Conservation (phyloP, 331 rosid species). For the Saraca asoca region DNA sequence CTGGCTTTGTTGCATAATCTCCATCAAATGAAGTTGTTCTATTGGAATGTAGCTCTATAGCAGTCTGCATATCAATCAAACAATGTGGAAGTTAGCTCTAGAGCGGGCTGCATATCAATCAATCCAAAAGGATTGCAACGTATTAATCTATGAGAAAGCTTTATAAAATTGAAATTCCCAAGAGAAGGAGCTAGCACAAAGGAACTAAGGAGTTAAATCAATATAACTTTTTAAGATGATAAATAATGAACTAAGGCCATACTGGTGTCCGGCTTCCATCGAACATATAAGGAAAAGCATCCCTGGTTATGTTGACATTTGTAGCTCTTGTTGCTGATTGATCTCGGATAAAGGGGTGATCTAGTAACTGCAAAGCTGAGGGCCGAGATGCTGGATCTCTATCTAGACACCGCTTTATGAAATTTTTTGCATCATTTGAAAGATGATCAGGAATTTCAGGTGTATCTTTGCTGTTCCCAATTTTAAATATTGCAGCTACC, state of each 20-base stretch:
- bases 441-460: conserved; percentile 68
- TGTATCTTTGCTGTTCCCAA: conserved; percentile 71
- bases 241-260: conserved; percentile 21
- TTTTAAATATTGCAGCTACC: conserved; percentile 84
- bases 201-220: neutral
- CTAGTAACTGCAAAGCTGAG: conserved; percentile 57
- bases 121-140: neutral
- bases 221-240: no score
- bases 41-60: conserved; percentile 59
- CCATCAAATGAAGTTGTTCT: conserved; percentile 52
- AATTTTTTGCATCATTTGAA: conserved; percentile 65
- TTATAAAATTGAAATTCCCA: neutral
- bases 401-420: conserved; percentile 62
- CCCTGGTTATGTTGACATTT: conserved; percentile 45
- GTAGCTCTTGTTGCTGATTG: conserved; percentile 47
- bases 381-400: conserved; percentile 68
- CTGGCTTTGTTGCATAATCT: conserved; percentile 53
- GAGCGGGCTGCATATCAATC: conserved; percentile 57
- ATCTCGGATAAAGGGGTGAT: conserved; percentile 69
- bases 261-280: conserved; percentile 69
- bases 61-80: conserved; percentile 59
- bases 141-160: neutral
- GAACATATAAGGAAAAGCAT: conserved; percentile 49
- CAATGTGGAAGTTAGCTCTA: conserved; percentile 28
- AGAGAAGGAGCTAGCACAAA: neutral